phyloP scores from a whole-genome alignment of 1,139 yeast species.

The Arxiozyma bovina region DNA sequence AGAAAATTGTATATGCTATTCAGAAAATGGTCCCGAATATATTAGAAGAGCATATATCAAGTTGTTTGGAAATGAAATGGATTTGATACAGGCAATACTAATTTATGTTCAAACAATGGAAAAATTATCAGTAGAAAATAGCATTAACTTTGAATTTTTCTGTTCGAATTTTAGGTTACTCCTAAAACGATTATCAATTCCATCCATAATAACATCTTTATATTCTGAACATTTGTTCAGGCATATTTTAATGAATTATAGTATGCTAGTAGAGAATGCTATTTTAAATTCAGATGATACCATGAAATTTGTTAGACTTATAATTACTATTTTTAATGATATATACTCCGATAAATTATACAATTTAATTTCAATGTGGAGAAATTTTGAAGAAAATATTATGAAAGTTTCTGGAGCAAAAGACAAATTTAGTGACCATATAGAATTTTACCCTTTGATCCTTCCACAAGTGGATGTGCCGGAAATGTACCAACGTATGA shows the following conservation, averaged over 20 bases:
- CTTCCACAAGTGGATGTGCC: conserved; percentile 20
- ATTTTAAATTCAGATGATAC: background rate
- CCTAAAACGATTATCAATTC: background rate
- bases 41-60: background rate
- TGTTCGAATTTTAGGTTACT: background rate
- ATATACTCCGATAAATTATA: background rate
- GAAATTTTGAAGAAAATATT: background rate
- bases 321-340: background rate
- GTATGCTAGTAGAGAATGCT: background rate
- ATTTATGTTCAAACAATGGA: background rate
- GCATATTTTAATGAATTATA: background rate
- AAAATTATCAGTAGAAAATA: background rate
- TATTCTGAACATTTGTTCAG: conserved; percentile 1
- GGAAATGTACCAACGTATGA: conserved; percentile 7
- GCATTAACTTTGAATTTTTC: background rate
- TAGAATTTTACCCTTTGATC: conserved; percentile 11
- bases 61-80: conserved; percentile 3
- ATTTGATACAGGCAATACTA: background rate
- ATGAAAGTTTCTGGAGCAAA: background rate
- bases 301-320: background rate
- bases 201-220: background rate
- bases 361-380: background rate
- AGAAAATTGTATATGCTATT: background rate
- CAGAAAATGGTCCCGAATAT: background rate
- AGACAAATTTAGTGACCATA: background rate